Evolutionary conservation across 495 filamentous ascomycete species (phyloP).

Genomic region (Hypoxylon trugodes): DNA sequence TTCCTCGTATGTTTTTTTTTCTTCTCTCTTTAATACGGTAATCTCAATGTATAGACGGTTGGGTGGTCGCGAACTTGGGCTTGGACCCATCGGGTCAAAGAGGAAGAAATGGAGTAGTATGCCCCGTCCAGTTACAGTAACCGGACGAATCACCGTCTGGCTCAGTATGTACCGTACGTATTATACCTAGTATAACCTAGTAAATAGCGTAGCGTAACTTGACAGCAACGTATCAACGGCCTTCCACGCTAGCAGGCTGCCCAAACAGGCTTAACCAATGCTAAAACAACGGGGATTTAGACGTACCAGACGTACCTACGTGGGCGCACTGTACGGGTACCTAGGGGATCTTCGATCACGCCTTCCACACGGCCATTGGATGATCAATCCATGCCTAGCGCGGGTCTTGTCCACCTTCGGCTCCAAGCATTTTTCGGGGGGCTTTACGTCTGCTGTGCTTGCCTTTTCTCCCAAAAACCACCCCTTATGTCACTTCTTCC

Average conservation of each 20-base stretch:
- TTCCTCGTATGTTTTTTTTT: slow-evolving; percentile 33
- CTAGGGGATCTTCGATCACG: slow-evolving; percentile 45
- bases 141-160: slow-evolving; percentile 37
- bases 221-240: slow-evolving; percentile 1
- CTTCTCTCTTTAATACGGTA: background rate
- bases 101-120: slow-evolving; percentile 23
- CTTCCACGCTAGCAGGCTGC: slow-evolving; percentile 12
- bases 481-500: slow-evolving; percentile 52
- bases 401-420: slow-evolving; percentile 42
- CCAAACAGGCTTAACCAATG: slow-evolving; percentile 29
- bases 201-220: background rate
- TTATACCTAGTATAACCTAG: background rate
- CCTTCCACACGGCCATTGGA: slow-evolving; percentile 41
- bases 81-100: slow-evolving; percentile 27
- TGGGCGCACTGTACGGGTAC: slow-evolving; percentile 44
- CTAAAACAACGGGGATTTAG: slow-evolving; percentile 18
- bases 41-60: slow-evolving; percentile 1
- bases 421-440: slow-evolving; percentile 47
- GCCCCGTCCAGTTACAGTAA: slow-evolving; percentile 26
- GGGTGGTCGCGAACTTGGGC: slow-evolving; percentile 6
- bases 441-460: slow-evolving; percentile 49
- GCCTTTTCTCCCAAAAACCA: slow-evolving; percentile 48
- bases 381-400: slow-evolving; percentile 37
- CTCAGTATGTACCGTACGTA: slow-evolving; percentile 23
- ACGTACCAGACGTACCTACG: background rate